These are phyloP conservation scores for Coemansia sp. DNA, from an alignment of 192 early-diverging fungal genomes.

Conservation along the genomic window DNA sequence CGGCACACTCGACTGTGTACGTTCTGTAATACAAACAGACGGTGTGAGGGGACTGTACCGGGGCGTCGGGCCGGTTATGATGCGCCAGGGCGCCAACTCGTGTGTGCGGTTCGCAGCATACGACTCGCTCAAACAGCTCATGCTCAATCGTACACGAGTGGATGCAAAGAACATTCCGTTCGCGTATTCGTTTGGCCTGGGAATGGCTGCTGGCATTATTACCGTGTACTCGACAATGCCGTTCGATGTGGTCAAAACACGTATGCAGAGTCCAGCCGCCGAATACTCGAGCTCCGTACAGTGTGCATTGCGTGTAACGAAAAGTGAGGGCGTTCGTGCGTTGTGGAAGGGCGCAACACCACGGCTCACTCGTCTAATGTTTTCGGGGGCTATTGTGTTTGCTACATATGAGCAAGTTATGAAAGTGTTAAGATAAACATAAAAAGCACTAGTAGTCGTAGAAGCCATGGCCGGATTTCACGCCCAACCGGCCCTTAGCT, in stretches of 20 bases:
- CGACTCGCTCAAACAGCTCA: constrained; percentile 67
- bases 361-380: constrained; percentile 73
- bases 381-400: constrained; percentile 55
- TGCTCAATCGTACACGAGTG: constrained; percentile 3
- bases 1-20: constrained; percentile 76
- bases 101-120: constrained; percentile 90
- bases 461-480: constrained; percentile 85
- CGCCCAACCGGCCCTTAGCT: constrained; percentile 68
- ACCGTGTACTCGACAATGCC: constrained; percentile 98
- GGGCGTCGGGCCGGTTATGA: constrained; percentile 88
- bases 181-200: constrained; percentile 65
- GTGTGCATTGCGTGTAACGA: constrained; percentile 68
- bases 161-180: constrained; percentile 48
- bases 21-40: constrained; percentile 62
- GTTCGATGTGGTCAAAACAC: constrained; percentile 95
- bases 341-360: constrained; percentile 97
- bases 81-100: constrained; percentile 92
- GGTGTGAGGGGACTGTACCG: constrained; percentile 85
- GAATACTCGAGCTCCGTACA: constrained; percentile 72
- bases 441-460: constrained; percentile 61
- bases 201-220: constrained; percentile 83
- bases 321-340: constrained; percentile 73
- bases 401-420: constrained; percentile 52
- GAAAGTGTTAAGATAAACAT: constrained; percentile 26
- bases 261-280: constrained; percentile 86